phyloP scores from a whole-genome alignment of 345 rosid genomes.

The Noccaea caerulescens region DNA sequence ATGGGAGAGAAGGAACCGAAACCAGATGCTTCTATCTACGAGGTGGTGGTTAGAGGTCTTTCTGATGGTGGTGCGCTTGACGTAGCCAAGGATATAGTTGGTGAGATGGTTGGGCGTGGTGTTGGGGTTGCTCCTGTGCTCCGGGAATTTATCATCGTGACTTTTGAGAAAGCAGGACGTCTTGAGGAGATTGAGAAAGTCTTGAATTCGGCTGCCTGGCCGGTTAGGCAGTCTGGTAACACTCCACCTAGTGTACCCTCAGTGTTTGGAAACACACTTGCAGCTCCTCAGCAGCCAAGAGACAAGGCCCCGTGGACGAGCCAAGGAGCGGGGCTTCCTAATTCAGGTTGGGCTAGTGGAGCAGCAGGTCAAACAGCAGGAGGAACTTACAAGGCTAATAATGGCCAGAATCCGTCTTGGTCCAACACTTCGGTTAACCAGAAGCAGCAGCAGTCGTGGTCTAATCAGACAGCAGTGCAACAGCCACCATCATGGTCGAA shows the following conservation, averaged over 20 bases:
- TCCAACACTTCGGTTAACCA: slow-evolving; percentile 38
- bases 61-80: slow-evolving; percentile 69
- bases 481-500: slow-evolving; percentile 38
- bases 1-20: slow-evolving; percentile 96
- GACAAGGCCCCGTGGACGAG: slow-evolving; percentile 25
- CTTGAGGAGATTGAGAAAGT: slow-evolving; percentile 67
- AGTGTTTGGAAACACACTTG: slow-evolving; percentile 24
- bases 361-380: slow-evolving; percentile 29
- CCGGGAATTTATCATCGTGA: slow-evolving; percentile 52
- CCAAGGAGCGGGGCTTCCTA: slow-evolving; percentile 34
- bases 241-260: slow-evolving; percentile 33
- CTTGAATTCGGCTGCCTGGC: slow-evolving; percentile 59
- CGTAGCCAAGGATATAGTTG: slow-evolving; percentile 55
- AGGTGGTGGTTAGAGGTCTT: slow-evolving; percentile 82
- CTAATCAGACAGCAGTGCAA: slow-evolving; percentile 40
- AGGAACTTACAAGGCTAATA: slow-evolving; percentile 28
- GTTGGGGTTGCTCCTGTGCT: slow-evolving; percentile 71
- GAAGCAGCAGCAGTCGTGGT: slow-evolving; percentile 43
- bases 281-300: slow-evolving; percentile 39
- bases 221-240: slow-evolving; percentile 38
- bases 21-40: slow-evolving; percentile 82
- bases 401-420: slow-evolving; percentile 40
- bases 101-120: slow-evolving; percentile 67
- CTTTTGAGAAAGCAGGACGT: slow-evolving; percentile 62
- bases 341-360: slow-evolving; percentile 43